Base-by-base conservation (phyloP, 331 rosid species). In the Acacia pycnantha region DNA sequence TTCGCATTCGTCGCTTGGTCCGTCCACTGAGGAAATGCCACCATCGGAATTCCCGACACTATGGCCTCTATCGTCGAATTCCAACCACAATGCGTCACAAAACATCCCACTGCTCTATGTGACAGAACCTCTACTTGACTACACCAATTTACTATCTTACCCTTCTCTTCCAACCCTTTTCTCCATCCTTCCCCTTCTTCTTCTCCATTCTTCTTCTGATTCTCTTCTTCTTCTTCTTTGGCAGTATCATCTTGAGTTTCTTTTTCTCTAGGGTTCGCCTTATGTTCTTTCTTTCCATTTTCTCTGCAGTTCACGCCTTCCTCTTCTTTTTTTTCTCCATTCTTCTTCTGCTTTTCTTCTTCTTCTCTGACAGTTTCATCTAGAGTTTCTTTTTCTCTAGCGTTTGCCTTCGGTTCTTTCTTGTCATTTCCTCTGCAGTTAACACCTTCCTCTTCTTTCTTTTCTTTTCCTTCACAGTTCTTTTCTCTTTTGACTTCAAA, bases 1-100 rank as follows among this genome's bases (percentile, higher is more conserved):
- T 82, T 90, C 15, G 91, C 88, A 21, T 87, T 87, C 1, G 90
- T 90, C 2, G 15, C 8, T 59, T 87, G 93, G 35, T 90, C 91
- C 0, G 79, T 3, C 85, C 82, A 82, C 27, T 79, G 87, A 0
- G 91, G 89, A 46, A 82, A 80, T 0, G 43, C 77, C 27, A 79
- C 76, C 29, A 74, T 64, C 0, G 68, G 80, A 50, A 84, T 81
- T n/a, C 87, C 84, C 0, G 51, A 19, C 5, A 24, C 74, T 66
- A 62, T 50, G 27, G 68, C 48, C 40, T 77, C 82, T 27, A 82
- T 9, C 1, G 24, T 84, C 0, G 90, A 87, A 61, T 87, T 87
- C 88, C 86, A 86, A 0, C 90, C 88, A 9, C 88, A 82, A 4
- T 87, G 90, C 3, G 84, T 79, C 79, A 87, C 79, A 41, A 87